Conservation (phyloP, 495 filamentous ascomycete genomes). For the Penicillium psychrofluorescens region DNA sequence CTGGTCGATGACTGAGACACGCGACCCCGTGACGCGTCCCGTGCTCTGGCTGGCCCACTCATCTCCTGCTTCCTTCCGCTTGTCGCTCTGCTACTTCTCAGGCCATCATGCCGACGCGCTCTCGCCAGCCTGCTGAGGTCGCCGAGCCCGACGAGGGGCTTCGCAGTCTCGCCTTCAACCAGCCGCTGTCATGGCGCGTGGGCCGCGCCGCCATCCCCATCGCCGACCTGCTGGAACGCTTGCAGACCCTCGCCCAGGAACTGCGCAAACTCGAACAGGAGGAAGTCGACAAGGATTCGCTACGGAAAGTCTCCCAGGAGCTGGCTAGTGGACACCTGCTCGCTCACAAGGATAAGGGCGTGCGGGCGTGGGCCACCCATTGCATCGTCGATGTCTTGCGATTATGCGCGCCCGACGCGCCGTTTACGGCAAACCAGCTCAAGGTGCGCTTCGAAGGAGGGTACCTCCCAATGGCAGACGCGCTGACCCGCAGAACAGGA, state of each 20-base stretch:
- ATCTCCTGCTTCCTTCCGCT: constrained; percentile 9
- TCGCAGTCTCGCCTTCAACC: constrained; percentile 58
- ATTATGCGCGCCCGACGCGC: constrained; percentile 91
- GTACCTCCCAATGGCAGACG: not conserved
- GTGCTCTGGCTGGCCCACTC: too few relatives aligned
- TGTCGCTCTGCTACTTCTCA: constrained; percentile 1
- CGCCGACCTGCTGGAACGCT: constrained; percentile 69
- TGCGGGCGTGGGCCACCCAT: constrained; percentile 79
- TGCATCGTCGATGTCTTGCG: constrained; percentile 92
- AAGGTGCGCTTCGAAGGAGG: constrained; percentile 52
- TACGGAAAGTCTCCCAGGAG: constrained; percentile 81
- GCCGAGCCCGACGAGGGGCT: constrained; percentile 32
- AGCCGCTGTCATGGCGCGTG: constrained; percentile 84
- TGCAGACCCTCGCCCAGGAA: constrained; percentile 76
- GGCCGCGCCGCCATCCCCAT: constrained; percentile 78
- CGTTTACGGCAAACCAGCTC: constrained; percentile 81
- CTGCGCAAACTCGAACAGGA: constrained; percentile 84
- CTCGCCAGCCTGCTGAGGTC: constrained; percentile 35
- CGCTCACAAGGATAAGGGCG: constrained; percentile 85
- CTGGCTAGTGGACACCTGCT: constrained; percentile 76
- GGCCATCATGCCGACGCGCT: constrained; percentile 43
- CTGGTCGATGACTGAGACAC: too few relatives aligned
- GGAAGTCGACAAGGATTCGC: constrained; percentile 68
- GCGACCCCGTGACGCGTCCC: too few relatives aligned
- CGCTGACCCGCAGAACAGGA: constrained; percentile 47